These are phyloP conservation scores for Cutaneotrichosporon sp. DNA, from an alignment of 1,284 basidiomycete species.

Conservation along the genomic window DNA sequence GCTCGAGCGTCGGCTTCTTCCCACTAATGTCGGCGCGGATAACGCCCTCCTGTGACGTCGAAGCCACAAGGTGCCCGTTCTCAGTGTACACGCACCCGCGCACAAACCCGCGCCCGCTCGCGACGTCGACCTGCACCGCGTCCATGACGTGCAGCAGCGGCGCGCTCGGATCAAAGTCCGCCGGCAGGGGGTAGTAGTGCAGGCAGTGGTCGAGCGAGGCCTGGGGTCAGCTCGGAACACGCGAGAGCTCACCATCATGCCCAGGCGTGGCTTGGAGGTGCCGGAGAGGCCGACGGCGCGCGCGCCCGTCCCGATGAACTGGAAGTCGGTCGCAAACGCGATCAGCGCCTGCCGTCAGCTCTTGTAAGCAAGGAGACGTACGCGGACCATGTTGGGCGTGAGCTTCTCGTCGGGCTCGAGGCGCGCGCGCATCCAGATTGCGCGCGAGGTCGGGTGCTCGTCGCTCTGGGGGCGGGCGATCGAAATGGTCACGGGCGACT, in stretches of 20 bases:
- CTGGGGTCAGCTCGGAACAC: conserved; percentile 10
- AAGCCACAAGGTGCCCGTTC: conserved; percentile 70
- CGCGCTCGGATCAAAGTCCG: conserved; percentile 72
- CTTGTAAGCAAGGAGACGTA: conserved; percentile 41
- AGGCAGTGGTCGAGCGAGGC: conserved; percentile 83
- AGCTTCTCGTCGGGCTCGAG: conserved; percentile 62
- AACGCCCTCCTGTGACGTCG: conserved; percentile 79
- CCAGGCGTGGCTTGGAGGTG: conserved; percentile 53
- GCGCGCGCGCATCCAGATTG: conserved; percentile 75
- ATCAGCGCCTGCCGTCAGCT: conserved; percentile 68
- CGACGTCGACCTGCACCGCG: conserved; percentile 63
- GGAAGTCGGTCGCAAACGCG: conserved; percentile 79
- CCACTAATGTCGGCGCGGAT: conserved; percentile 47
- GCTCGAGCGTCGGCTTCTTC: conserved; percentile 29
- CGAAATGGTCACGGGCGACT: conserved; percentile 69
- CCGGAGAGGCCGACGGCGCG: conserved; percentile 66
- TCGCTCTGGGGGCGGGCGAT: conserved; percentile 27
- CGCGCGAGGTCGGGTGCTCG: conserved; percentile 54
- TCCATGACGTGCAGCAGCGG: conserved; percentile 80
- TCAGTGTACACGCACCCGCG: conserved; percentile 76
- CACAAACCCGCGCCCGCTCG: conserved; percentile 68
- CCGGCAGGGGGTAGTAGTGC: conserved; percentile 72
- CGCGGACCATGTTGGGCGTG: conserved; percentile 75
- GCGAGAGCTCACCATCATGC: conserved; percentile 75
- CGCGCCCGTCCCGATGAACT: conserved; percentile 69